Evolutionary conservation across 176 grass and related monocot genomes (phyloP), one percentile per base, ranked within the genome.

Genomic region (Puya raimondii): DNA sequence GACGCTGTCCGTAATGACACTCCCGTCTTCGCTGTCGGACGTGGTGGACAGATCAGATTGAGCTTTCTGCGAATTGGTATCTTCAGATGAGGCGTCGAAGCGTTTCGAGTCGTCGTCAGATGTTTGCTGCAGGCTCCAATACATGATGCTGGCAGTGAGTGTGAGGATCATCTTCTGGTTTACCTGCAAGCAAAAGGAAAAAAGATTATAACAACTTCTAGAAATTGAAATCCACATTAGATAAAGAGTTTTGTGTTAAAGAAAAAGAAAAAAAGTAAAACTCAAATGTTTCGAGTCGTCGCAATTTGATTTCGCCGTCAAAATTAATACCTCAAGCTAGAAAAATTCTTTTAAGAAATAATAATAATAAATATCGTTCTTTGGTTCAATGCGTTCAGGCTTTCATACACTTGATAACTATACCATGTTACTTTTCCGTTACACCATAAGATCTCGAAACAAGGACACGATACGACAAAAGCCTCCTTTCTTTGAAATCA

Each of bases 131-230:
- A 97, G 74, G 70, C 93, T 87, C 83, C 88, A 97, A 23, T 87
- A 90, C 93, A 97, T 97, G 49, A 97, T 85, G 74, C 93, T 92
- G 11, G 93, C 93, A 29, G 89, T 90, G 25, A 97, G 86, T 27
- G 93, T 87, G 67, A 92, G 79, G 76, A 92, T 92, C 93, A 97
- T 97, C 81, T 97, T 97, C 77, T 89, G 88, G 81, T 97, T 97
- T 81, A 92, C 89, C 93, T 96, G 86, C 74, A 29, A 50, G 66
- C 66, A 71, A 72, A 76, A 81, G 63, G 33, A 14, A 63, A 48
- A 48, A 64, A 74, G 51, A 0, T 66, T 26, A 51, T 50, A 12
- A 49, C 13, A 65, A 53, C 13, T 1, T 56, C 10, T n/a, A 16
- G 52, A 56, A 15, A 23, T 15, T 25, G 12, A 20, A 51, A 77